Evolutionary conservation across 768 basidiomycete genomes (phyloP), one percentile per base, ranked within the genome.

Genomic region (Pulveroboletus ravenelii): DNA sequence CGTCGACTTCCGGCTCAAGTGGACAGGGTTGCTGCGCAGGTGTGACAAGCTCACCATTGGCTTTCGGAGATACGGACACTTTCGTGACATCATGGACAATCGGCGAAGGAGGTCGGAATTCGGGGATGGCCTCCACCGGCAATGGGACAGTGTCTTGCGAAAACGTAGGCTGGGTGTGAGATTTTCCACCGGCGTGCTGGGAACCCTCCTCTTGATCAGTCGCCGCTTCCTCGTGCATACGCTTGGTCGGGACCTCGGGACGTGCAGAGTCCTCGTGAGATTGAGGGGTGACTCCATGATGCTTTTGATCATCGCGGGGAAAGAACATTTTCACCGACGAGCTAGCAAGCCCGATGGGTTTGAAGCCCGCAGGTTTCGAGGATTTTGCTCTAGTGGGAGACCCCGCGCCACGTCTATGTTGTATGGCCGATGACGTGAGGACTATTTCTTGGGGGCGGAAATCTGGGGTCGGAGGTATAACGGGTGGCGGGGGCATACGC

Each of bases 301-400:
- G 74, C 56, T 79, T 75, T 32, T 88, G 87, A 17, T 91, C 89
- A 44, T 91, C 89, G 1, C 78, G 80, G 18, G 90, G 89, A 63
- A 93, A 93, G 69, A 93, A 93, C 59, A 75, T 78, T 64, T 84
- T 86, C 41, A 93, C 72, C 1, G 78, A 69, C 15, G 83, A 78
- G 31, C 59, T 71, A 48, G 69, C 51, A 54, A 78, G 74, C 6
- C 75, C 78, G 23, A 89, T 85, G 5, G 87, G 85, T 59, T 79
- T 87, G 67, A 88, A 87, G 12, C 83, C 81, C 2, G 74, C 62
- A 49, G 73, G 70, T 62, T 73, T 82, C 42, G 56, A 8, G 9
- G 44, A 39, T 40, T 47, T 64, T 6, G 52, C 30, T 57, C 51
- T 65, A 37, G 50, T 44, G n/a, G 57, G 54, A 38, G 58, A 61